Base-by-base conservation (phyloP, 306 rosid genomes). In the Sesbania bispinosa region DNA sequence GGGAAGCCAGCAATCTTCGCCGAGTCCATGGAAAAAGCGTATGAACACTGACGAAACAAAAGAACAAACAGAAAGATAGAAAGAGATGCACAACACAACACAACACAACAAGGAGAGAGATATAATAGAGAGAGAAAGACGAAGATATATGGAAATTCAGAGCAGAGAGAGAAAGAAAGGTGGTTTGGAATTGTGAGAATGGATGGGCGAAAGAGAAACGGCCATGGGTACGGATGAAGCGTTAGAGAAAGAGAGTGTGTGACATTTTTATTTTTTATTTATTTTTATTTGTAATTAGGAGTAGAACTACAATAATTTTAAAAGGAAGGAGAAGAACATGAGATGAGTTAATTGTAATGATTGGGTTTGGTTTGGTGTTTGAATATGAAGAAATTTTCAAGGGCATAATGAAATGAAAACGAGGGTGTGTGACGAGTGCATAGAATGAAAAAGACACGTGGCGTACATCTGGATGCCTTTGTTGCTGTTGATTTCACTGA, bases 121-220 rank as follows among this genome's bases (percentile, higher is more conserved):
- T n/a, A n/a, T n/a, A n/a, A n/a, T n/a, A 32, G 7, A 18, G 27
- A 19, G 27, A 50, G 57, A 50, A 5, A 27, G 1, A 52, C 1
- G 35, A 10, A 36, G 0, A n/a, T n/a, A n/a, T n/a, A 11, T 5
- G 59, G 63, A 55, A 57, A 59, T 42, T 65, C 36, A 50, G 30
- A 50, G 62, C 27, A 1, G 14, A 59, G 65, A 79, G 32, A 46
- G 11, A 46, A 39, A 36, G 80, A 55, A 59, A 41, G 77, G 81
- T 29, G 77, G 86, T 62, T 76, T 76, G 70, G 84, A 77, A 62
- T 73, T 68, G 77, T 75, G 77, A 70, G 82, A 80, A 65, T 80
- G 82, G 68, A 81, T 33, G 23, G 73, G 64, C 68, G 51, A 57
- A 45, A 80, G 60, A 45, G 79, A 78, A 87, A 80, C 87, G 74